phyloP scores from a whole-genome alignment of 148 eudicot species.

The Rhododendron williamsianum region DNA sequence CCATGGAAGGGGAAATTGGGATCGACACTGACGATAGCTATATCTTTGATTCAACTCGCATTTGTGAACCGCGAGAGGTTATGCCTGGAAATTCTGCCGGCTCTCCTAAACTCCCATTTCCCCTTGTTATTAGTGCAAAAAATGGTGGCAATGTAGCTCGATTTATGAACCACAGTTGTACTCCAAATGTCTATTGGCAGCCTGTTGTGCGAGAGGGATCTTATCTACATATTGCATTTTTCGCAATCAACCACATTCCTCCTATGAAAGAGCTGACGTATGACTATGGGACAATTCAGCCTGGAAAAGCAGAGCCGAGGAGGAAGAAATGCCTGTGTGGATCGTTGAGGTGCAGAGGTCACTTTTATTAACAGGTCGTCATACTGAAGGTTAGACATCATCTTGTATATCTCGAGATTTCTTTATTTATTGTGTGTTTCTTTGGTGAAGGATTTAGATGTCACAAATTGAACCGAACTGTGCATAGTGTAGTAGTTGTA shows the following conservation, averaged over 20 bases:
- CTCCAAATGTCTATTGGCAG: conserved; percentile 88
- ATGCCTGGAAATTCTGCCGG: conserved; percentile 12
- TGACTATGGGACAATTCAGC: conserved; percentile 66
- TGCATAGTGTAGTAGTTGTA: background rate
- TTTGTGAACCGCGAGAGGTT: conserved; percentile 35
- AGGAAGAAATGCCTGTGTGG: conserved; percentile 83
- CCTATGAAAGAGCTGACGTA: conserved; percentile 89
- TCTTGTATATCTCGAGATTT: background rate
- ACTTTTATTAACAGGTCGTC: conserved; percentile 43
- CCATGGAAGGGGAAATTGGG: conserved; percentile 33
- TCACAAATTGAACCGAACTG: background rate
- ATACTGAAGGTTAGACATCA: conserved; percentile 1
- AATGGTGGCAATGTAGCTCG: conserved; percentile 79
- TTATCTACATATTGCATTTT: conserved; percentile 66
- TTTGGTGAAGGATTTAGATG: background rate
- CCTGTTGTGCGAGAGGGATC: conserved; percentile 65
- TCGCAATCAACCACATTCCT: conserved; percentile 74
- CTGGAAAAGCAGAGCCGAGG: conserved; percentile 38
- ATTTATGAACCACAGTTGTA: conserved; percentile 93
- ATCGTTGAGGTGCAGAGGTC: conserved; percentile 68
- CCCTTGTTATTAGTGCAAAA: conserved; percentile 67
- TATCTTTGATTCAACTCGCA: conserved; percentile 72
- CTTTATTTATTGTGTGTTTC: background rate
- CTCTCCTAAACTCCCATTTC: conserved; percentile 42
- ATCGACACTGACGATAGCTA: conserved; percentile 45